phyloP scores from a whole-genome alignment of 2,329 filamentous ascomycete species.

The Davidsoniella neocaledoniae region DNA sequence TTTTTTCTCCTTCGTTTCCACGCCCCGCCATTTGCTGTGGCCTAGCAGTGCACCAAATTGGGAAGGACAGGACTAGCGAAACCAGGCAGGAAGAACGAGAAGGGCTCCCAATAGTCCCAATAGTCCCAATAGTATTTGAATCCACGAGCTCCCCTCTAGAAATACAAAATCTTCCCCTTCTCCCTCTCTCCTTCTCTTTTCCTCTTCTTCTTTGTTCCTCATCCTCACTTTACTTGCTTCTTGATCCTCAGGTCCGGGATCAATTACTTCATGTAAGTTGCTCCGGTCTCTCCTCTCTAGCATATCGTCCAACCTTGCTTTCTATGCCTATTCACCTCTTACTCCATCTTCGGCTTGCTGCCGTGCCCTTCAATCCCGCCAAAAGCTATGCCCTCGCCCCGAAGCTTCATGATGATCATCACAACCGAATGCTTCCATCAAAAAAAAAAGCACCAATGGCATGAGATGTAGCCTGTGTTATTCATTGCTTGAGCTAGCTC shows the following conservation, averaged over 20 bases:
- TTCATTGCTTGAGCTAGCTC: too few relatives aligned
- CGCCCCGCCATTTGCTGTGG: slow-evolving; percentile 5
- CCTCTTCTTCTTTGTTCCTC: slow-evolving; percentile 13
- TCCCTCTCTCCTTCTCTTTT: slow-evolving; percentile 7
- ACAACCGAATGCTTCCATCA: too few relatives aligned
- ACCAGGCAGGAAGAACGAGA: too few relatives aligned
- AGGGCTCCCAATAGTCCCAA: too few relatives aligned
- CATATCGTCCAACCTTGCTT: slow-evolving; percentile 8
- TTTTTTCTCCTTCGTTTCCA: not conserved
- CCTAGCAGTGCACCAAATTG: not conserved
- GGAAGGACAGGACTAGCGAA: not conserved
- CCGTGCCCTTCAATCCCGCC: not conserved
- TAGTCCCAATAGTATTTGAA: slow-evolving; percentile 6
- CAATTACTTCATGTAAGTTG: slow-evolving; percentile 13
- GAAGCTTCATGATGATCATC: not conserved
- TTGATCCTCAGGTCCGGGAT: slow-evolving; percentile 12
- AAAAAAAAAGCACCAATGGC: too few relatives aligned
- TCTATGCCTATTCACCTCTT: slow-evolving; percentile 3
- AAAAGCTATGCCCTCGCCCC: not conserved
- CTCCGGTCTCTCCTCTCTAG: not conserved
- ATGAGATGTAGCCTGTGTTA: too few relatives aligned
- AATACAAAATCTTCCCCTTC: slow-evolving; percentile 13
- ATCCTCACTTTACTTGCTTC: slow-evolving; percentile 12
- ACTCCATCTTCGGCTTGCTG: not conserved
- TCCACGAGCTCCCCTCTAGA: slow-evolving; percentile 5